Evolutionary conservation across 441 rosid genomes (phyloP).

Genomic region (Populus tomentosa): DNA sequence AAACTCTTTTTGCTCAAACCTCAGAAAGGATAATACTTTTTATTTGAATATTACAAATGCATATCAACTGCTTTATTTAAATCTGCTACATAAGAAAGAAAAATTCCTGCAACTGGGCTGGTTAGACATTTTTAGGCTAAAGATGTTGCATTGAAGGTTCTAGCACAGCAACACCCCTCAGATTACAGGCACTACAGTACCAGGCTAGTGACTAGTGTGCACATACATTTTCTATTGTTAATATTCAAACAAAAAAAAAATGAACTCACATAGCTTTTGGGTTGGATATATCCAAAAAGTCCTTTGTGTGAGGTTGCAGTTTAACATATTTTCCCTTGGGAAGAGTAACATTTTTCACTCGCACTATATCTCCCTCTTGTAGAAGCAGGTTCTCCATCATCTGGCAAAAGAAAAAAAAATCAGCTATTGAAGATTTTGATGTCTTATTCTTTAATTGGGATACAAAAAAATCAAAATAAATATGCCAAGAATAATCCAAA

Average conservation of each 20-base stretch:
- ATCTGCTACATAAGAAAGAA: background rate
- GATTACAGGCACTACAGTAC: background rate
- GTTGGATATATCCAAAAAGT: conserved; percentile 84
- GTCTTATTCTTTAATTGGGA: background rate
- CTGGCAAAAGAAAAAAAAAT: conserved; percentile 28
- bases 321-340: conserved; percentile 88
- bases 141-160: background rate
- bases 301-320: conserved; percentile 82
- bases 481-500: background rate
- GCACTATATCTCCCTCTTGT: conserved; percentile 82
- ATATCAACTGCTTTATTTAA: background rate
- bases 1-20: background rate
- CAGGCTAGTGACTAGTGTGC: background rate
- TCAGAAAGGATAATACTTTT: background rate
- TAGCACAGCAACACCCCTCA: background rate
- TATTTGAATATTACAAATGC: background rate
- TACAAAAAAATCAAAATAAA: background rate
- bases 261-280: conserved; percentile 86
- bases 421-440: conserved; percentile 1
- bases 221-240: background rate
- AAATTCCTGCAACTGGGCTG: background rate
- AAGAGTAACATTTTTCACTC: conserved; percentile 69
- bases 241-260: background rate
- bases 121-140: background rate
- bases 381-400: conserved; percentile 94